Base-by-base conservation (phyloP, 805 yeast genomes). In the Yarrowia sp. region DNA sequence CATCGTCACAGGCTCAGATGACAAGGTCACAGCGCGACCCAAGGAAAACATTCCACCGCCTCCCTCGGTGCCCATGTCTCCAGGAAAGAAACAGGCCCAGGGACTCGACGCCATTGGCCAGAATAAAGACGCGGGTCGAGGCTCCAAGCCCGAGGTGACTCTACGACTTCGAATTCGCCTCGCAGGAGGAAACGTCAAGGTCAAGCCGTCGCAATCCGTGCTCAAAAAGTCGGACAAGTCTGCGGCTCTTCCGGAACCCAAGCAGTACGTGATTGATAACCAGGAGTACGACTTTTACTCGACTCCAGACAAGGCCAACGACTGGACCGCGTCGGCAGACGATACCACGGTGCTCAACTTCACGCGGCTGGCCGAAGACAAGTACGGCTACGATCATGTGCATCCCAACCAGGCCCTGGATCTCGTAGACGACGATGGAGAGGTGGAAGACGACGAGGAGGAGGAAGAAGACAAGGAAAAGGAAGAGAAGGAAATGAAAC, bases 311-410 rank as follows among this genome's bases (percentile, higher is more conserved):
- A 58, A 41, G 51, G 49, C 63, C 22, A 41, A 41, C 12, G 51
- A 41, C 51, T 58, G 63, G 63, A 41, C 63, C 2, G 63, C 64
- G 2, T 46, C 67, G 8, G 56, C 41, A 36, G 70, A 66, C 22
- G 71, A 67, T 41, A 64, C 67, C 30, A 64, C 74, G 8, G 85
- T 88, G 3, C 81, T 89, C 68, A 90, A 90, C 68, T 89, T 90
- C 32, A 74, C 87, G 73, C 83, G 85, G 69, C 75, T 88, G 63
- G 89, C 93, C 5, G 96, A 90, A 71, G 91, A 88, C 58, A 89
- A 89, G 74, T 90, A 90, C 74, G 97, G 96, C 3, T 90, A 88
- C 83, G 84, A 84, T 35, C 82, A 78, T 1, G 78, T 88, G 64
- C 90, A 87, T 70, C 92, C 92, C 0, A 83, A 83, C 66, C 82